Conservation (phyloP, 768 basidiomycete genomes). For the Panaeolus cyanescens region DNA sequence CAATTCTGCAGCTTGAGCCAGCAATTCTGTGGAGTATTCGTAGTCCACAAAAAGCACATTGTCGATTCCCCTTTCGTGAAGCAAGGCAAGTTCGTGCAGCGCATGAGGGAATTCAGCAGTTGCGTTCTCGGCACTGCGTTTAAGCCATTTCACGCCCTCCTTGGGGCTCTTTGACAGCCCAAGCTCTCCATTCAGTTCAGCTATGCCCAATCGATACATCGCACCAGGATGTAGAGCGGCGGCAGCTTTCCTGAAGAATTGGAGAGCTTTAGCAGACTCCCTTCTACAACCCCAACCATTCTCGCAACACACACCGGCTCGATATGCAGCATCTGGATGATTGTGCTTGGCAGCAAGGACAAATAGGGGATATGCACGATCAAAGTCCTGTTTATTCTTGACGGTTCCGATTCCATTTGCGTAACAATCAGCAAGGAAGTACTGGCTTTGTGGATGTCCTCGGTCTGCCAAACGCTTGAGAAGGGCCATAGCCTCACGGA, state of each 20-base stretch:
- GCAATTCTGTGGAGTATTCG: constrained; percentile 91
- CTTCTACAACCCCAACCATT: constrained; percentile 98
- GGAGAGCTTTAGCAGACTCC: constrained; percentile 88
- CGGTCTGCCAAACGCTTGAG: constrained; percentile 92
- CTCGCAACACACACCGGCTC: constrained; percentile 97
- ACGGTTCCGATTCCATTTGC: constrained; percentile 96
- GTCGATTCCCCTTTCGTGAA: constrained; percentile 97
- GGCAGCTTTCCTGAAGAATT: constrained; percentile 92
- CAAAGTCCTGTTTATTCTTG: constrained; percentile 92
- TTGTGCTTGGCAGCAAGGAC: constrained; percentile 96
- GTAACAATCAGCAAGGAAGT: constrained; percentile 98
- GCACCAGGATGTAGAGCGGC: constrained; percentile 91
- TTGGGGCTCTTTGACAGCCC: constrained; percentile 84
- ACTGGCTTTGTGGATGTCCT: constrained; percentile 93
- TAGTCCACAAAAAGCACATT: constrained; percentile 97
- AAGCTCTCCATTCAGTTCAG: constrained; percentile 94
- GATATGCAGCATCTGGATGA: constrained; percentile 93
- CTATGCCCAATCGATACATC: constrained; percentile 95
- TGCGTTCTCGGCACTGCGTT: constrained; percentile 91
- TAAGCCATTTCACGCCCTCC: constrained; percentile 99
- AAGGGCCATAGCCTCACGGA: constrained; percentile 84
- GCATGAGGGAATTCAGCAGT: constrained; percentile 97
- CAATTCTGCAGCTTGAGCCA: constrained; percentile 94
- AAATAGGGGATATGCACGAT: constrained; percentile 95
- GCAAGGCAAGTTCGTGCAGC: constrained; percentile 87